These are phyloP conservation scores for Ampelomyces quisqualis DNA, from an alignment of 2,329 filamentous ascomycete genomes.

Conservation along the genomic window DNA sequence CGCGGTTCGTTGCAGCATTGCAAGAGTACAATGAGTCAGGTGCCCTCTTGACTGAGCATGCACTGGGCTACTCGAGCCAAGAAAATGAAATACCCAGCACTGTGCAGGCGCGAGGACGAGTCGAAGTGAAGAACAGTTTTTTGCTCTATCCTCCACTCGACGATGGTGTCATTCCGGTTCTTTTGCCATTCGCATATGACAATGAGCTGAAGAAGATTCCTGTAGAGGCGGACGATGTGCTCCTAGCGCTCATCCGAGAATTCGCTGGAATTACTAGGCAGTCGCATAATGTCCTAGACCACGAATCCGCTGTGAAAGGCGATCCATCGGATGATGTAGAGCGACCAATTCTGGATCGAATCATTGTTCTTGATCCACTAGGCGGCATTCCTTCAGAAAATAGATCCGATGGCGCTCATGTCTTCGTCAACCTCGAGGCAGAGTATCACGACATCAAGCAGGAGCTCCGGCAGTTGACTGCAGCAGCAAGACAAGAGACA, in stretches of 20 bases:
- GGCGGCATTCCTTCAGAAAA: slow-evolving; percentile 75
- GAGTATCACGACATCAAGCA: slow-evolving; percentile 71
- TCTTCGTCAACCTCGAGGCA: slow-evolving; percentile 92
- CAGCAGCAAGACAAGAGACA: slow-evolving; percentile 13
- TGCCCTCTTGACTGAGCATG: slow-evolving; percentile 66
- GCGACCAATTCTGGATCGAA: slow-evolving; percentile 64
- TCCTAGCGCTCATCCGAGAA: slow-evolving; percentile 75
- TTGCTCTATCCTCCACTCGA: slow-evolving; percentile 66
- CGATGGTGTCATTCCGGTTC: slow-evolving; percentile 68
- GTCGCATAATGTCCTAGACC: not conserved
- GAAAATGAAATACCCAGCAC: slow-evolving; percentile 32
- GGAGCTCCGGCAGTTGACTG: slow-evolving; percentile 53
- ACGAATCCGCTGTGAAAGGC: not conserved
- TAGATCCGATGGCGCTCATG: slow-evolving; percentile 64
- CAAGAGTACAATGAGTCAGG: slow-evolving; percentile 67
- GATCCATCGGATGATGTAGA: slow-evolving; percentile 27
- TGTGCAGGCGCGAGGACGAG: slow-evolving; percentile 38
- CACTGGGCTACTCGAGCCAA: slow-evolving; percentile 46
- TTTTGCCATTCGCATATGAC: slow-evolving; percentile 65
- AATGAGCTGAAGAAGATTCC: slow-evolving; percentile 47
- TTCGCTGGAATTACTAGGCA: slow-evolving; percentile 63
- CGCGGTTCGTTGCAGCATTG: slow-evolving; percentile 73
- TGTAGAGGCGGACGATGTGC: slow-evolving; percentile 61
- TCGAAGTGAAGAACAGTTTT: slow-evolving; percentile 48
- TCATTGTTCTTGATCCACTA: slow-evolving; percentile 84